Conservation (phyloP, 108 stramenopile genomes). For the Skeletonema menzelii region DNA sequence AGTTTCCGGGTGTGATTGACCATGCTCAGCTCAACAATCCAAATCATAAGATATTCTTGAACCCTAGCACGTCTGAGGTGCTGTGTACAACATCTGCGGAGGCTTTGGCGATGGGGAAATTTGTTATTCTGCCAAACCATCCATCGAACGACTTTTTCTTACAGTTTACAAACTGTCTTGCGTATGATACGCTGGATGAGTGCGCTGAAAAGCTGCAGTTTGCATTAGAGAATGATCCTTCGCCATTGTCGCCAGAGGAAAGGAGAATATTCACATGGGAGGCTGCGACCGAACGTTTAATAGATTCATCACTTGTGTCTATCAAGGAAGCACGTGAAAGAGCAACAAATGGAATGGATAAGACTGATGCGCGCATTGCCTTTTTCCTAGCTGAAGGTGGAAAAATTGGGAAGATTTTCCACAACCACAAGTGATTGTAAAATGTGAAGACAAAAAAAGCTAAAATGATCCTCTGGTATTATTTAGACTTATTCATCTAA, state of each 20-base stretch:
- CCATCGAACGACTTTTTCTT: conserved; percentile 90
- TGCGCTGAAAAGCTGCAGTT: conserved; percentile 66
- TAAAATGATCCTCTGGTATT: background rate
- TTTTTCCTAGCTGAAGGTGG: conserved; percentile 55
- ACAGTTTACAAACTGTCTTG: conserved; percentile 79
- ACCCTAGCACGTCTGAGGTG: conserved; percentile 90
- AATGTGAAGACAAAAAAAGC: background rate
- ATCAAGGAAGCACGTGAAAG: conserved; percentile 54
- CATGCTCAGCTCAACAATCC: conserved; percentile 80
- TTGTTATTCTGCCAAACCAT: conserved; percentile 83
- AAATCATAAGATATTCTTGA: conserved; percentile 88
- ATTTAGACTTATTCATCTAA: background rate
- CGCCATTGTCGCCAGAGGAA: conserved; percentile 73
- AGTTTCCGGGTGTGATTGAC: conserved; percentile 86
- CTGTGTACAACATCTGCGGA: conserved; percentile 95
- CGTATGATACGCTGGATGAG: conserved; percentile 75
- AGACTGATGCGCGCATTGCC: conserved; percentile 60
- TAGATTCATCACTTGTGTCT: conserved; percentile 58
- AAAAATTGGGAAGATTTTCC: conserved; percentile 50
- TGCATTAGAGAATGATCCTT: conserved; percentile 73
- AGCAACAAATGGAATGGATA: conserved; percentile 48
- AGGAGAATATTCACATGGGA: conserved; percentile 84
- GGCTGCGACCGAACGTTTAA: conserved; percentile 91
- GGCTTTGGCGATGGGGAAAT: conserved; percentile 96
- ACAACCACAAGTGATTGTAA: conserved; percentile 15